These are phyloP conservation scores for Podospora anserina DNA, from an alignment of 495 filamentous ascomycete genomes.

Conservation along the genomic window DNA sequence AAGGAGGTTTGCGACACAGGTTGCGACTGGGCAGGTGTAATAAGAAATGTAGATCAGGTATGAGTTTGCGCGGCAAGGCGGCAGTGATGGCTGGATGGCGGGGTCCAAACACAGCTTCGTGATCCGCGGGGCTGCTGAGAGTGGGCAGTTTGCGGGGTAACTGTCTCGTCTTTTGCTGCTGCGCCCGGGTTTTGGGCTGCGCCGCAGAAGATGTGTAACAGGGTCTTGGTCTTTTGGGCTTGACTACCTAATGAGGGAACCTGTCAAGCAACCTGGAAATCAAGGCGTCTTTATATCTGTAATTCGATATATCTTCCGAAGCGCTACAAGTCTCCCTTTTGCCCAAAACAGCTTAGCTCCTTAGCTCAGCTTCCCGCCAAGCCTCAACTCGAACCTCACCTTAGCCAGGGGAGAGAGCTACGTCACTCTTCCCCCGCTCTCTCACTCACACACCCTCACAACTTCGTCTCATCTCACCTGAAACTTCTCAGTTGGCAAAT, in stretches of 20 bases:
- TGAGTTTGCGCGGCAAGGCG: background rate
- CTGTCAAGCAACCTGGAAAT: too few relatives aligned
- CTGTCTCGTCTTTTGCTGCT: background rate
- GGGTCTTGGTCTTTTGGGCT: background rate
- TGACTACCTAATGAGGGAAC: background rate
- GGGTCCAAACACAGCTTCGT: background rate
- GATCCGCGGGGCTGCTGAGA: background rate
- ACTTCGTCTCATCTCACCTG: constrained; percentile 5
- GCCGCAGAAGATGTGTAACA: background rate
- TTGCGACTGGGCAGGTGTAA: background rate
- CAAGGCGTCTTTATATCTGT: too few relatives aligned
- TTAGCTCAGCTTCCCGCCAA: constrained; percentile 2
- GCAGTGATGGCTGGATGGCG: background rate
- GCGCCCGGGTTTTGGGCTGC: background rate
- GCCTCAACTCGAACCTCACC: background rate
- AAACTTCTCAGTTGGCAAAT: constrained; percentile 16
- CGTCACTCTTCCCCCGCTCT: constrained; percentile 6
- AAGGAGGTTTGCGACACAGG: background rate
- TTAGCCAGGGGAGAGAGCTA: background rate
- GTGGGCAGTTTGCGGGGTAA: background rate
- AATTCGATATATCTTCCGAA: background rate
- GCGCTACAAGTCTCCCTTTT: background rate
- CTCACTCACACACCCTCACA: background rate
- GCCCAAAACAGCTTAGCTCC: background rate
- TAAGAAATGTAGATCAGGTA: background rate